Conservation (phyloP, 1,284 basidiomycete species). For the Apiotrichum veenhuisii region DNA sequence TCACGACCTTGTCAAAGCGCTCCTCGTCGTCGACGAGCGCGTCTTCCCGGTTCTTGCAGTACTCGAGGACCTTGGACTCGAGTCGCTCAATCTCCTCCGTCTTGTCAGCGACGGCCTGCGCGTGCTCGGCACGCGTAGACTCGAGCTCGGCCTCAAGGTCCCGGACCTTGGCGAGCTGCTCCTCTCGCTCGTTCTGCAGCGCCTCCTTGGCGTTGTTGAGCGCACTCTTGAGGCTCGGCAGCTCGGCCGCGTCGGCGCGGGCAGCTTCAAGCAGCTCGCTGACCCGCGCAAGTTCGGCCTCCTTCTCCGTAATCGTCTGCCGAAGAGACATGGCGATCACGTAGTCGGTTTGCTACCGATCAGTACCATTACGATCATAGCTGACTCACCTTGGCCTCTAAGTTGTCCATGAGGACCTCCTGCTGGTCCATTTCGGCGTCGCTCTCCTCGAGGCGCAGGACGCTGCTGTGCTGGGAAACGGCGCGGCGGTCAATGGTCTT, state of each 20-base stretch:
- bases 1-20: slow-evolving; percentile 3
- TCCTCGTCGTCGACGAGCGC: background rate
- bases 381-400: slow-evolving; percentile 6
- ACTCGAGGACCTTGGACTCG: slow-evolving; percentile 33
- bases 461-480: slow-evolving; percentile 30
- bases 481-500: slow-evolving; percentile 36
- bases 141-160: slow-evolving; percentile 32
- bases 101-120: slow-evolving; percentile 27
- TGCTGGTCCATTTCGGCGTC: slow-evolving; percentile 20
- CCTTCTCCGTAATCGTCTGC: slow-evolving; percentile 29
- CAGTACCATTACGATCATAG: background rate
- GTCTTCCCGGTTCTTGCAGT: background rate
- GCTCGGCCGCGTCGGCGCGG: slow-evolving; percentile 13
- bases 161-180: slow-evolving; percentile 19
- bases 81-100: slow-evolving; percentile 32
- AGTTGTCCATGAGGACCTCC: slow-evolving; percentile 12
- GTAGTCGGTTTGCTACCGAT: background rate
- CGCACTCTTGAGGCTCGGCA: slow-evolving; percentile 4
- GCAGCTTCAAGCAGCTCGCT: slow-evolving; percentile 8
- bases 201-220: slow-evolving; percentile 19
- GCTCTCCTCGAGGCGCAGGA: slow-evolving; percentile 33
- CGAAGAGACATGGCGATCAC: slow-evolving; percentile 20
- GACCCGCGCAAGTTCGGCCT: slow-evolving; percentile 25
- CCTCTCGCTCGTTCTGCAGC: slow-evolving; percentile 12
- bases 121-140: slow-evolving; percentile 28